These are phyloP conservation scores for Blastocrithidia nonstop DNA, from an alignment of 208 protist species.

Conservation along the genomic window DNA sequence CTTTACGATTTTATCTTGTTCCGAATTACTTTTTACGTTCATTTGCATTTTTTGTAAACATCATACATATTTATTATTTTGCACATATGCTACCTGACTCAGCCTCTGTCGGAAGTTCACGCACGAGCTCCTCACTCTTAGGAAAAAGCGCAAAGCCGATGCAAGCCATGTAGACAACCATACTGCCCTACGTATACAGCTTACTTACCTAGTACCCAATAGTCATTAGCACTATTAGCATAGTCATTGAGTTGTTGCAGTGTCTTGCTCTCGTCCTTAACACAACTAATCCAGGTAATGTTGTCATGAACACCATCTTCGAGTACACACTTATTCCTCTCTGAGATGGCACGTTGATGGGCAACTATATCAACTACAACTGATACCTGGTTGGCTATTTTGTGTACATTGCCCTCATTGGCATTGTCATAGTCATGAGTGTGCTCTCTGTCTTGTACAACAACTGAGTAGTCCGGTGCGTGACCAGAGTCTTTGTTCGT, in stretches of 20 bases:
- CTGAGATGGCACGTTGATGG: not conserved
- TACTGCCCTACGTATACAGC: not conserved
- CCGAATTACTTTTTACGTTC: no score
- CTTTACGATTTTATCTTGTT: no score
- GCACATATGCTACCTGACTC: conserved; percentile 2
- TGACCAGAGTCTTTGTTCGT: not conserved
- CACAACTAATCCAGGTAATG: not conserved
- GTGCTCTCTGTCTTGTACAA: not conserved
- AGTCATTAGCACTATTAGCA: not conserved
- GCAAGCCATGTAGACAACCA: not conserved
- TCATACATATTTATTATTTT: no score
- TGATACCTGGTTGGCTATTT: not conserved
- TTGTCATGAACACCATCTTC: not conserved
- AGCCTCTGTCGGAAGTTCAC: not conserved
- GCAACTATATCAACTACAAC: not conserved
- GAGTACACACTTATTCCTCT: not conserved
- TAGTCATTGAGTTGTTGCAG: not conserved
- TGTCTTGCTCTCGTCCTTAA: not conserved
- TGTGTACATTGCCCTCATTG: not conserved
- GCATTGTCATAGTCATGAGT: not conserved
- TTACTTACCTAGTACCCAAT: not conserved
- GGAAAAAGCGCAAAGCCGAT: not conserved
- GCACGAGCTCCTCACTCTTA: not conserved
- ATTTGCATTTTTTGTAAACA: no score
- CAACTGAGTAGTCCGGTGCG: not conserved